phyloP scores from a whole-genome alignment of 306 rosid genomes.

The Prunus kanzakura region DNA sequence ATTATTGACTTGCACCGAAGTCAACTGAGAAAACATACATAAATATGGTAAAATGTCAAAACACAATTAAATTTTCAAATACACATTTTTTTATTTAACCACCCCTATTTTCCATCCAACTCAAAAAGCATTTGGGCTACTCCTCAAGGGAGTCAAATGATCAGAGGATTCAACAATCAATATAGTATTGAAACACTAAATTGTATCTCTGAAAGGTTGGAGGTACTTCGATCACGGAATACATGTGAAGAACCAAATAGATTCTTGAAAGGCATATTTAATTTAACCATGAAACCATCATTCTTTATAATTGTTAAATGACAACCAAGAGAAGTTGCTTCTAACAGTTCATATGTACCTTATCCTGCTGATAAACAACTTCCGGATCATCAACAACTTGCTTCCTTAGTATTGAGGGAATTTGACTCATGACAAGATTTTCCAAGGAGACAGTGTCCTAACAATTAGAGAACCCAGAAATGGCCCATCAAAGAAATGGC shows the following conservation, averaged over 20 bases:
- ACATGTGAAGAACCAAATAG: slow-evolving; percentile 10
- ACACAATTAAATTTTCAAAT: neutral
- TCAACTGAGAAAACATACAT: neutral
- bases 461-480: slow-evolving; percentile 31
- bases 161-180: slow-evolving; percentile 8
- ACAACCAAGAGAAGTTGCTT: slow-evolving; percentile 12
- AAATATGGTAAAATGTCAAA: neutral
- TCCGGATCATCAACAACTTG: slow-evolving; percentile 88
- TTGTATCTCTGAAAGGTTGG: neutral
- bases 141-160: neutral
- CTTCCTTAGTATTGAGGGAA: slow-evolving; percentile 75
- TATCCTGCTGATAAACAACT: slow-evolving; percentile 68
- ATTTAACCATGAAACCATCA: neutral
- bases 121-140: neutral
- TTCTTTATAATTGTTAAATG: neutral
- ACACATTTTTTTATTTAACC: neutral
- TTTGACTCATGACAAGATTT: slow-evolving; percentile 71
- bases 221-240: neutral
- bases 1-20: neutral
- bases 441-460: slow-evolving; percentile 55
- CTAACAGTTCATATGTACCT: slow-evolving; percentile 46
- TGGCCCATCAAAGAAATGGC: slow-evolving; percentile 1
- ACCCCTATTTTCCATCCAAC: neutral
- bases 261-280: neutral
- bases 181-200: slow-evolving; percentile 14